Evolutionary conservation across 2,329 filamentous ascomycete genomes (phyloP), one percentile per base, ranked within the genome.

Genomic region (Fusarium equiseti): DNA sequence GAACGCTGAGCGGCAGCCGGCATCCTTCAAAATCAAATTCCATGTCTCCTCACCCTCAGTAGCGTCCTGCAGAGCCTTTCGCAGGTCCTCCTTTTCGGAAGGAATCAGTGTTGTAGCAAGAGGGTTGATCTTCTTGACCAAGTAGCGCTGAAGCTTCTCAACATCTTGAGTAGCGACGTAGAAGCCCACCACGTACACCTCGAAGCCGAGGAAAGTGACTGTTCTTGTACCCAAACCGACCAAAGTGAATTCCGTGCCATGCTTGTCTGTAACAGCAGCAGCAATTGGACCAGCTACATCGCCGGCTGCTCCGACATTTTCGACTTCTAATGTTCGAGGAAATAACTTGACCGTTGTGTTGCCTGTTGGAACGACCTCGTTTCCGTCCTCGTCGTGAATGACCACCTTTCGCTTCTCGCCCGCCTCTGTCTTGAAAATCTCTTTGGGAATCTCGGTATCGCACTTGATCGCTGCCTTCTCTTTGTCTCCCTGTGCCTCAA

Each of bases 171-270:
- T 95, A 27, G 94, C 93, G 27, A 98, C 87, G 82, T 99, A 99
- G 75, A 97, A 89, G 18, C 95, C 96, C 0, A 97, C 92, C 20
- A 98, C 92, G 82, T 99, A 99, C 56, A 99, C 96, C 79, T 97
- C 91, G 46, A 99, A 94, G 51, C 89, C 85, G 46, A 98, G 83
- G 80, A 98, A 97, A 26, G 92, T 97, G 32, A 99, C 96, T 2
- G 92, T 94, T 59, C 96, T 89, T 68, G 97, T 91, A 20, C 96
- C 96, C 8, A 98, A 83, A 0, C 96, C 96, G 9, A 98, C 87
- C 0, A 98, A 86, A 24, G 94, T 95, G 79, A 98, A 98, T 75
- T 97, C 92, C 75, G 80, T 88, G 68, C 80, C 86, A 64, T 82
- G 77, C 51, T 82, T 80, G 55, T 83, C 71, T 18, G 72, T 74